Percentiles rank a stretch among this genome's conserved stretches.
Evolutionary conservation across 495 filamentous ascomycete species (phyloP).

Genomic region (Hypoxylon crocopeplum): DNA sequence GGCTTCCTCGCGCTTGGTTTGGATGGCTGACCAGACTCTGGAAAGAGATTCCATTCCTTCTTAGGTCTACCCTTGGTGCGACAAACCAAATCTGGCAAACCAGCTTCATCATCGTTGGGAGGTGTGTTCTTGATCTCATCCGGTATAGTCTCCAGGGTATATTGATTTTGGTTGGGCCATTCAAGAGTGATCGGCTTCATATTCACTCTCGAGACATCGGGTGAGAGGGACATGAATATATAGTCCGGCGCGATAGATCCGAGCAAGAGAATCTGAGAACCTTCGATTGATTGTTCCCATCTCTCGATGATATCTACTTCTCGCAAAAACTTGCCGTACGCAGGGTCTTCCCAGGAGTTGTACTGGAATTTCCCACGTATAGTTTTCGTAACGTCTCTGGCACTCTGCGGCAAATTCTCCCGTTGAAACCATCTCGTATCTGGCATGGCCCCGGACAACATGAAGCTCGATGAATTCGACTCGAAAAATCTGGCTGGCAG

Average conservation of each 20-base stretch:
- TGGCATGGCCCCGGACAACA: conserved; percentile 43
- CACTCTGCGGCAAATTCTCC: conserved; percentile 43
- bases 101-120: conserved; percentile 28
- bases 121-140: conserved; percentile 45
- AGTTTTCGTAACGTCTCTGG: conserved; percentile 43
- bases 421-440: conserved; percentile 34
- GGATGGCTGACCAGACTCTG: neutral
- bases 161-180: conserved; percentile 47
- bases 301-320: conserved; percentile 43
- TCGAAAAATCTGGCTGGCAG: conserved; percentile 38
- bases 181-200: conserved; percentile 34
- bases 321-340: conserved; percentile 46
- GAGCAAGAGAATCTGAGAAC: conserved; percentile 34
- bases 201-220: conserved; percentile 25
- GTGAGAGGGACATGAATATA: conserved; percentile 45
- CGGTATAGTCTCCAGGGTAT: conserved; percentile 51
- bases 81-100: conserved; percentile 8
- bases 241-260: conserved; percentile 40
- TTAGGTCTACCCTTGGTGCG: conserved; percentile 13
- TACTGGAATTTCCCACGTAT: conserved; percentile 22
- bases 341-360: conserved; percentile 44
- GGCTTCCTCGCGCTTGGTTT: conserved; percentile 4
- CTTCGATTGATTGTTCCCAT: conserved; percentile 50
- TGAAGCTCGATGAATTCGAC: conserved; percentile 39
- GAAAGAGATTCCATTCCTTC: neutral